These are phyloP conservation scores for Panaeolus papilionaceus DNA, from an alignment of 768 basidiomycete species.

Conservation along the genomic window DNA sequence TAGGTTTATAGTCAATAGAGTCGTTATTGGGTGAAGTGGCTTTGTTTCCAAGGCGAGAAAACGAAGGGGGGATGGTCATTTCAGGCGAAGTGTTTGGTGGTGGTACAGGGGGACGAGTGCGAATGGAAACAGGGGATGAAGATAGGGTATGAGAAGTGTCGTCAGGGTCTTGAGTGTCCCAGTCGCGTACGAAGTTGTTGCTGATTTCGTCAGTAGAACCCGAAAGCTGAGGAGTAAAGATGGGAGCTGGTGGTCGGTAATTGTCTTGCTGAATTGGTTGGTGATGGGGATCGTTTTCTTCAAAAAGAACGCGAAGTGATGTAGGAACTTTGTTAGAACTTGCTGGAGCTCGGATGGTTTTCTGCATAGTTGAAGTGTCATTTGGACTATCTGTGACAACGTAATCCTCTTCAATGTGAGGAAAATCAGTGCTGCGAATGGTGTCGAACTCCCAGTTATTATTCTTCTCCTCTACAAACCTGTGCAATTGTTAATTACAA, in stretches of 20 bases:
- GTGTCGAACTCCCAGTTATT: conserved; percentile 81
- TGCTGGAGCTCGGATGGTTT: conserved; percentile 55
- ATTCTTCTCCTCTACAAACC: conserved; percentile 37
- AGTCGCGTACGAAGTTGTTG: conserved; percentile 16
- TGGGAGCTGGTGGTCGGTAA: conserved; percentile 44
- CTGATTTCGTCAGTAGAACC: conserved; percentile 19
- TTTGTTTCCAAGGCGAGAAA: not conserved
- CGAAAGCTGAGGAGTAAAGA: conserved; percentile 20
- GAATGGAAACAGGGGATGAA: conserved; percentile 6
- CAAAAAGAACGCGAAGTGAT: conserved; percentile 82
- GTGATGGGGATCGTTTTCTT: conserved; percentile 47
- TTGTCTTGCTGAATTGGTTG: conserved; percentile 39
- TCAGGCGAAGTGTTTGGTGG: not conserved
- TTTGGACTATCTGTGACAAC: conserved; percentile 21
- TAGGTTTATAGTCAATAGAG: not conserved
- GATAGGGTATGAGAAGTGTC: not conserved
- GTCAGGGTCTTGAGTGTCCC: conserved; percentile 11
- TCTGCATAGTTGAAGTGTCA: conserved; percentile 35
- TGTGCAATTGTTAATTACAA: conserved; percentile 14
- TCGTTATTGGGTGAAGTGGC: not conserved
- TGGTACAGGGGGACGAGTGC: conserved; percentile 8
- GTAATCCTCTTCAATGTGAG: conserved; percentile 31
- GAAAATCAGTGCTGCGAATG: conserved; percentile 45
- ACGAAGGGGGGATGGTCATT: not conserved
- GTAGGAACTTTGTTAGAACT: conserved; percentile 66